Evolutionary conservation across 441 rosid genomes (phyloP), one percentile per base, ranked within the genome.

Genomic region (Gossypium armourianum): DNA sequence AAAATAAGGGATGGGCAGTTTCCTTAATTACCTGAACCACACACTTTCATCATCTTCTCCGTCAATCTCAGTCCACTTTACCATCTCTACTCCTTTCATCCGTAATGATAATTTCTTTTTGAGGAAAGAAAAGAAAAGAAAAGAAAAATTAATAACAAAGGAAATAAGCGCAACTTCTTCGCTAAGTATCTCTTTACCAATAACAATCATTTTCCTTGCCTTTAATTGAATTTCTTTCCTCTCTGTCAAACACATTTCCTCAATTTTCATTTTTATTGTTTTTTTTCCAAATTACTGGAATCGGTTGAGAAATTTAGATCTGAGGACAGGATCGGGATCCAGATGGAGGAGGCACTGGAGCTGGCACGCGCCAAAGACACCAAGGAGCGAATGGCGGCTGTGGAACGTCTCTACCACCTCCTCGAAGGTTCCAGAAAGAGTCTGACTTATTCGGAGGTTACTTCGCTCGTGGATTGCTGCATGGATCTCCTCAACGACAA

Each of bases 371-470:
- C 97, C 43, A 95, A 95, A 81, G 99, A 92, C 79, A 89, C 97
- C 0, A 95, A 95, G 71, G 98, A 95, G 87, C 83, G 99, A 74
- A 90, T 95, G 99, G 99, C 99, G 1, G 99, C 92, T 17, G 97
- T 95, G 47, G 99, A 95, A 83, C 80, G 96, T 1, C 87, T 95
- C 1, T 90, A 89, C 78, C 92, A 92, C 76, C 91, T 86, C 32
- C 91, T 95, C 0, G 99, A 95, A 86, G 89, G 92, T 77, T 88
- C 90, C 66, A 74, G 96, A 69, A 90, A 83, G 88, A 86, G 95
- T 69, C 82, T 95, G 66, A 83, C 79, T 66, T 75, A 90, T 8
- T 29, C 95, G 17, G 99, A 95, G 74, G 88, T 89, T 65, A 81
- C 92, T n/a, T 78, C 92, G 62, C 91, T 95, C 2, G 95, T 95